Conservation (phyloP, 1,284 basidiomycete genomes). For the Cryptococcus depauperatus region DNA sequence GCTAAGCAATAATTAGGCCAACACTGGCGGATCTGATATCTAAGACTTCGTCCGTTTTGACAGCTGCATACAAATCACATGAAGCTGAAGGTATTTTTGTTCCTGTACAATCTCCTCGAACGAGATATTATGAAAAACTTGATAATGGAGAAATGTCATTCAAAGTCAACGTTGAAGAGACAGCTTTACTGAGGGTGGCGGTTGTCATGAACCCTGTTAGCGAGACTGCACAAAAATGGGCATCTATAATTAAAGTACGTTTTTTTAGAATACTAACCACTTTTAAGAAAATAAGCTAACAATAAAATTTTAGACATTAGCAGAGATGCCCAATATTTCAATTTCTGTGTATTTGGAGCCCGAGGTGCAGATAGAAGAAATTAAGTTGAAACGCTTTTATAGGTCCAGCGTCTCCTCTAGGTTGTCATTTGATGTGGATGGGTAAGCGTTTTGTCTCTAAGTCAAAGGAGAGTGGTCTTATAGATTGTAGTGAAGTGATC, state of each 20-base stretch:
- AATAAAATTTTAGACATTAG: conserved; percentile 47
- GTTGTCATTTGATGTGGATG: conserved; percentile 61
- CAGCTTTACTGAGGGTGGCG: conserved; percentile 63
- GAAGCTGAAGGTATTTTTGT: conserved; percentile 67
- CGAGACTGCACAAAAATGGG: conserved; percentile 75
- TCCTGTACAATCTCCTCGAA: conserved; percentile 48
- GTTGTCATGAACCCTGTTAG: conserved; percentile 78
- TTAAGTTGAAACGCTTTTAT: conserved; percentile 92
- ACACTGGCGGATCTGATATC: conserved; percentile 56
- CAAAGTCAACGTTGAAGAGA: conserved; percentile 57
- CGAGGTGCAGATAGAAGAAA: conserved; percentile 51
- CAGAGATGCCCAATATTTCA: conserved; percentile 49
- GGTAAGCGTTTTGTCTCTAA: conserved; percentile 48
- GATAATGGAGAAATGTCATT: conserved; percentile 57
- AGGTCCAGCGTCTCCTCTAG: conserved; percentile 61
- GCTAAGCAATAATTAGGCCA: conserved; percentile 43
- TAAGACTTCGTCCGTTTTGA: conserved; percentile 60
- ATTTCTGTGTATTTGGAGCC: conserved; percentile 73
- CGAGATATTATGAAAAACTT: conserved; percentile 55
- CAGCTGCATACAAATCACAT: conserved; percentile 56
- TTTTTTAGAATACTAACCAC: background rate
- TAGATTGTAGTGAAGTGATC: conserved; percentile 29
- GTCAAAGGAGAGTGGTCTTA: background rate
- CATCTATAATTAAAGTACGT: conserved; percentile 62
- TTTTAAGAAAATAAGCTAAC: background rate